Conservation (phyloP, 148 eudicot genomes). For the Heliamphora exappendiculata region DNA sequence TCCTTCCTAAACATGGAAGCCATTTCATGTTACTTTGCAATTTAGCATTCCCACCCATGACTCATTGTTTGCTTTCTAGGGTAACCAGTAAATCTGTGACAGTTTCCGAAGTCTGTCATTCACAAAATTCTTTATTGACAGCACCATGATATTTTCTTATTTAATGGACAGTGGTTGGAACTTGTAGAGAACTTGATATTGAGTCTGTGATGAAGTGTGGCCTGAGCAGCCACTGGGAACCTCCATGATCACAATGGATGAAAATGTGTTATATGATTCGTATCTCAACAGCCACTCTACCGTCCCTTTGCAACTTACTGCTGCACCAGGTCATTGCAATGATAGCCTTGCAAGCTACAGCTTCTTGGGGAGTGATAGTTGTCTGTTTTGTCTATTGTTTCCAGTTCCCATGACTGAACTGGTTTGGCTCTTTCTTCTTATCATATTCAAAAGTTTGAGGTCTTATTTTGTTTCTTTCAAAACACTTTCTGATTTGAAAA, state of each 20-base stretch:
- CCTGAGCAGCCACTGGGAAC: not conserved
- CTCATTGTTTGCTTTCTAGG: not conserved
- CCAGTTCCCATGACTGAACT: not conserved
- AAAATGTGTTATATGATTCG: not conserved
- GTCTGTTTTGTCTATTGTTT: not conserved
- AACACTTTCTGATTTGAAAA: not conserved
- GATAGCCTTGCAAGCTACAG: not conserved
- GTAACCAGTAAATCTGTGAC: not conserved
- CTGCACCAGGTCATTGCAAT: not conserved
- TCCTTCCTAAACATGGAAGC: not conserved
- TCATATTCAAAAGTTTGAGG: not conserved
- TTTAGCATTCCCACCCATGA: no score
- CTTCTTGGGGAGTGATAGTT: not conserved
- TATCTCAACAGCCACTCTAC: not conserved
- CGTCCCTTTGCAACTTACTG: not conserved
- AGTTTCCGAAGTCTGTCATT: not conserved
- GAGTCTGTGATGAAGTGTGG: not conserved
- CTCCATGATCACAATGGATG: not conserved
- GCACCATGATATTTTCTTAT: not conserved
- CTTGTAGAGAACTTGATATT: not conserved
- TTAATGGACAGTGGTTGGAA: not conserved
- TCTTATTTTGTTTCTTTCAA: not conserved
- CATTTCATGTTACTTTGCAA: not conserved
- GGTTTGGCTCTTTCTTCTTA: not conserved
- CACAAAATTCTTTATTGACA: not conserved